Evolutionary conservation across 768 basidiomycete genomes (phyloP), one percentile per base, ranked within the genome.

Genomic region (Kwoniella heveanensis): DNA sequence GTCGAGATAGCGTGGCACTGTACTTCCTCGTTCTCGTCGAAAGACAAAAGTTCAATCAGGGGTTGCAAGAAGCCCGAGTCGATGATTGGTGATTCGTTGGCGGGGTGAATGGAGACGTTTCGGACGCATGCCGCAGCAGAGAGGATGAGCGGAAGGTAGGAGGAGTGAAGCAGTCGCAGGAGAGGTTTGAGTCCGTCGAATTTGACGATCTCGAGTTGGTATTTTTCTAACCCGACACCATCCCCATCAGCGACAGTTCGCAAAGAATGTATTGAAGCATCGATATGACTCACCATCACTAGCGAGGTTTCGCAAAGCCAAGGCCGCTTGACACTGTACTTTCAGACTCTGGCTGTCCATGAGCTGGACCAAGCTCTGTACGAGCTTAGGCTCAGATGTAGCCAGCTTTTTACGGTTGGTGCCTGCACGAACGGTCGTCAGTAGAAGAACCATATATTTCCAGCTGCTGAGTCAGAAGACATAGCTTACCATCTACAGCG

Each of bases 1-100:
- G 96, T 99, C 13, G 92, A 95, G 69, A 99, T 99, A 21, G 96
- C 96, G 73, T 99, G 96, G 76, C 96, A 98, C 78, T 99, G 96
- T 24, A 99, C 93, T 81, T 99, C 96, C 82, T 99, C 96, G 75
- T 98, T 98, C 80, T 99, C 96, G 80, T 97, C 97, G 83, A 97
- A 98, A 1, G 94, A 91, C 22, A 99, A 83, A 30, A 99, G 85
- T 77, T 92, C 93, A 79, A 99, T 97, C 44, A 99, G 83, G 0
- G 96, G 96, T 73, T 92, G 90, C 66, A 98, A 82, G 84, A 99
- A 99, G 21, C 95, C 95, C 36, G 92, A 90, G 74, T 99, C 96
- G 79, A 99, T 99, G 80, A 99, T 99, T 19, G 95, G 96, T 1
- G 93, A 96, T 80, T 98, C 96, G 83, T 99, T 99, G 77, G 88